Conservation (phyloP, 2,329 filamentous ascomycete species). For the Thermochaetoides dissita region DNA sequence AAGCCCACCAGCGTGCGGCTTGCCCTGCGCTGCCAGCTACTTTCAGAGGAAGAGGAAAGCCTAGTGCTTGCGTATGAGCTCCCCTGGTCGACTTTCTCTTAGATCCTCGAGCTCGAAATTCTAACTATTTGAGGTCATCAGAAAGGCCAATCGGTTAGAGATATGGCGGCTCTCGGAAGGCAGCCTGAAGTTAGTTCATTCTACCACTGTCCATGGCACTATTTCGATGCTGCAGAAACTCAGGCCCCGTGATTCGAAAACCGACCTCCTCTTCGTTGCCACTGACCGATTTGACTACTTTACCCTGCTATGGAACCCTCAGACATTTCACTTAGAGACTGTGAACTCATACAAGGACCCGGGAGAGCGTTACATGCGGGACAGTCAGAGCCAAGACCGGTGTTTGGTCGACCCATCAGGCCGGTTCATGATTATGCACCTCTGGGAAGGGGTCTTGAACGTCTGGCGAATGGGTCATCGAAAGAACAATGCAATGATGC, state of each 20-base stretch:
- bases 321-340: constrained; percentile 36
- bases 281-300: constrained; percentile 88
- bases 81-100: too few relatives aligned
- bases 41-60: constrained; percentile 62
- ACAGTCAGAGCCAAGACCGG: constrained; percentile 69
- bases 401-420: constrained; percentile 74
- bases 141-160: constrained; percentile 75
- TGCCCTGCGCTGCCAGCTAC: constrained; percentile 67
- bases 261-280: constrained; percentile 81
- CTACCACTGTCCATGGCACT: constrained; percentile 67
- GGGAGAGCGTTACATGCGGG: constrained; percentile 49
- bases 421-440: constrained; percentile 40
- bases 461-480: constrained; percentile 36
- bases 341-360: constrained; percentile 37
- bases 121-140: constrained; percentile 19
- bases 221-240: constrained; percentile 75
- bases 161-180: constrained; percentile 60
- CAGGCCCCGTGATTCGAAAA: constrained; percentile 56
- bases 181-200: constrained; percentile 49
- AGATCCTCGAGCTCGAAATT: too few relatives aligned
- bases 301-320: constrained; percentile 66
- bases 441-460: constrained; percentile 47
- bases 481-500: constrained; percentile 29
- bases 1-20: constrained; percentile 81
- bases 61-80: constrained; percentile 68